Evolutionary conservation across 1,284 basidiomycete genomes (phyloP).

Genomic region (Ustilago trichophora): DNA sequence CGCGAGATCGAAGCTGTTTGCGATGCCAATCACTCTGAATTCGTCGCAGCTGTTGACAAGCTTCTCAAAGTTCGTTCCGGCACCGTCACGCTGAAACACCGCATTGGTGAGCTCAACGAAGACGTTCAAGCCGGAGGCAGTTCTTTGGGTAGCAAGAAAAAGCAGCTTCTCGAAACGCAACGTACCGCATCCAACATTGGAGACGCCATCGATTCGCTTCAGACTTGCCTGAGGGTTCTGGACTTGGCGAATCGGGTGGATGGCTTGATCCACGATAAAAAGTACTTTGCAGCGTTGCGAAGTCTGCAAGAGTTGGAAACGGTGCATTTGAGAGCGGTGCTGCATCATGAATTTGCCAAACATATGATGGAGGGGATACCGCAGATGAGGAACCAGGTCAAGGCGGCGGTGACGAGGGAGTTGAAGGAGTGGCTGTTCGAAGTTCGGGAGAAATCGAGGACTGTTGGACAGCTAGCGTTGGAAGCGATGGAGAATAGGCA

Average conservation of each 20-base stretch:
- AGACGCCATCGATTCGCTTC: slow-evolving; percentile 92
- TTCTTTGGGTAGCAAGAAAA: slow-evolving; percentile 57
- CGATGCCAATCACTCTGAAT: slow-evolving; percentile 95
- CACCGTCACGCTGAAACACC: slow-evolving; percentile 70
- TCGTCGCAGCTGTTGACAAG: slow-evolving; percentile 93
- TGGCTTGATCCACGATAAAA: slow-evolving; percentile 85
- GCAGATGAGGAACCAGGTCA: slow-evolving; percentile 85
- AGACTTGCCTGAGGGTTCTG: slow-evolving; percentile 87
- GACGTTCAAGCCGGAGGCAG: slow-evolving; percentile 69
- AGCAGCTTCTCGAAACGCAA: slow-evolving; percentile 77
- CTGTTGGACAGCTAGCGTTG: slow-evolving; percentile 86
- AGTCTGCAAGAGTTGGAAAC: slow-evolving; percentile 74
- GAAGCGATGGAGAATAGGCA: slow-evolving; percentile 88
- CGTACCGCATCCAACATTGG: slow-evolving; percentile 92
- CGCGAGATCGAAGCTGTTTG: slow-evolving; percentile 95
- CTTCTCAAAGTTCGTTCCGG: slow-evolving; percentile 88
- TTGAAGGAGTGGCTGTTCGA: slow-evolving; percentile 98
- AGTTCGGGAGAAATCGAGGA: slow-evolving; percentile 85
- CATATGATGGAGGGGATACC: slow-evolving; percentile 91
- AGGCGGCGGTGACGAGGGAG: slow-evolving; percentile 89
- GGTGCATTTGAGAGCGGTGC: slow-evolving; percentile 81
- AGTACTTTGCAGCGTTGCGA: slow-evolving; percentile 90
- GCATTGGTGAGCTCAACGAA: slow-evolving; percentile 72
- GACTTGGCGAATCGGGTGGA: slow-evolving; percentile 94
- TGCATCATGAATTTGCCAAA: slow-evolving; percentile 91